These are phyloP conservation scores for Pulveroboletus sp. DNA, from an alignment of 768 basidiomycete species.

Conservation along the genomic window DNA sequence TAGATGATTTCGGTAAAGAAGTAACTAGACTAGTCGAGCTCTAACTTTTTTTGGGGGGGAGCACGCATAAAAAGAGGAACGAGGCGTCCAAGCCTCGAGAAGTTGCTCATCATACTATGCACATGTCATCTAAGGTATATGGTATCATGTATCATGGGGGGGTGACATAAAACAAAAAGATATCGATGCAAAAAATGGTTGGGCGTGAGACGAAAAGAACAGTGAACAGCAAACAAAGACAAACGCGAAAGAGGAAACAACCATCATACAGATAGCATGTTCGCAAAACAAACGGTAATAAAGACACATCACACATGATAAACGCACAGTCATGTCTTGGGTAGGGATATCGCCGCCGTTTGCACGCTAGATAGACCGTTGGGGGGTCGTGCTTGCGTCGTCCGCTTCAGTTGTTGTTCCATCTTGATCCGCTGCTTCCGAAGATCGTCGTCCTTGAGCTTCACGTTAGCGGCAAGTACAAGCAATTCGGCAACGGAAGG, in stretches of 20 bases:
- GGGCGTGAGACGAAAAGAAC: neutral
- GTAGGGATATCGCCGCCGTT: conserved; percentile 26
- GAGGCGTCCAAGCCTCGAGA: neutral
- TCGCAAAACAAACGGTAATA: conserved; percentile 3
- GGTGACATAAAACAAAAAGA: neutral
- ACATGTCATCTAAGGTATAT: conserved; percentile 16
- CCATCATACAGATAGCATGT: conserved; percentile 11
- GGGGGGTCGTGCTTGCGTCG: conserved; percentile 38
- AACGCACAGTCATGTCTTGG: conserved; percentile 18
- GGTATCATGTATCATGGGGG: conserved; percentile 9
- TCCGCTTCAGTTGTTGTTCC: conserved; percentile 67
- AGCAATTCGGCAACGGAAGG: conserved; percentile 61
- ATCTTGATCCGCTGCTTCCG: conserved; percentile 72
- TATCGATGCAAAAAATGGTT: neutral
- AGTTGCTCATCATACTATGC: conserved; percentile 14
- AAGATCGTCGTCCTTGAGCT: conserved; percentile 76
- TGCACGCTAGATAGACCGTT: conserved; percentile 28
- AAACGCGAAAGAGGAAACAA: neutral
- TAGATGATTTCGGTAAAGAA: neutral
- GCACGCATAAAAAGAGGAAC: conserved; percentile 5
- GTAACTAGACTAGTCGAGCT: conserved; percentile 1
- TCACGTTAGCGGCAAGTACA: conserved; percentile 56
- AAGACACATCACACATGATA: neutral
- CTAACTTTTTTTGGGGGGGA: neutral
- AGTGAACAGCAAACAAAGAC: neutral